phyloP scores from a whole-genome alignment of 2,329 filamentous ascomycete species.

The Ceratocystis diversiconidia region DNA sequence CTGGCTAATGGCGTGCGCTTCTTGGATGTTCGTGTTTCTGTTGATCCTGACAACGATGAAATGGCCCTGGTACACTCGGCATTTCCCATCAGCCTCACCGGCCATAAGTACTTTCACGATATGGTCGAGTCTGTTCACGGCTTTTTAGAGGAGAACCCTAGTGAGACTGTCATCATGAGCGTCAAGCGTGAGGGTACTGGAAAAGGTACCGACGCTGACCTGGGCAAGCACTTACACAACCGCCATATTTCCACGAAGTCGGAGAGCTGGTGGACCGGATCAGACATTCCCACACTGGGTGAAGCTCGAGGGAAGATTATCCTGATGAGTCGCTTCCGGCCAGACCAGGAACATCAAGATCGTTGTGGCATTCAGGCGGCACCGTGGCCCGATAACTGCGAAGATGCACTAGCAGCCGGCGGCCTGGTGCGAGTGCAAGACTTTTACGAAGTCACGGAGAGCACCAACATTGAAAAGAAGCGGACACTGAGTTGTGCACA shows the following conservation, averaged over 20 bases:
- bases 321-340: conserved; percentile 63
- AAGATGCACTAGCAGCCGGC: conserved; percentile 53
- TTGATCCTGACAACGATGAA: conserved; percentile 41
- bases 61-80: conserved; percentile 77
- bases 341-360: conserved; percentile 41
- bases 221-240: conserved; percentile 56
- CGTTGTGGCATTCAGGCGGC: conserved; percentile 45
- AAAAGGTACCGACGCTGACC: conserved; percentile 61
- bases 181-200: conserved; percentile 86
- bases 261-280: conserved; percentile 63
- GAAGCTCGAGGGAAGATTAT: conserved; percentile 71
- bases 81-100: conserved; percentile 76
- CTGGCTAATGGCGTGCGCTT: conserved; percentile 85
- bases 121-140: conserved; percentile 55
- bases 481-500: conserved; percentile 59
- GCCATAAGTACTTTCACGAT: conserved; percentile 62
- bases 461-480: conserved; percentile 65
- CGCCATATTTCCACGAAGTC: conserved; percentile 49
- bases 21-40: conserved; percentile 70
- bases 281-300: conserved; percentile 62
- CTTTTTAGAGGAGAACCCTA: conserved; percentile 65
- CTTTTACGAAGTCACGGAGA: conserved; percentile 76
- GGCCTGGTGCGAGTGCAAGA: conserved; percentile 79
- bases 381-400: conserved; percentile 77
- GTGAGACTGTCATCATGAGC: conserved; percentile 72